These are phyloP conservation scores for Phytopythium kandeliae DNA, from an alignment of 352 stramenopile genomes.

Conservation along the genomic window DNA sequence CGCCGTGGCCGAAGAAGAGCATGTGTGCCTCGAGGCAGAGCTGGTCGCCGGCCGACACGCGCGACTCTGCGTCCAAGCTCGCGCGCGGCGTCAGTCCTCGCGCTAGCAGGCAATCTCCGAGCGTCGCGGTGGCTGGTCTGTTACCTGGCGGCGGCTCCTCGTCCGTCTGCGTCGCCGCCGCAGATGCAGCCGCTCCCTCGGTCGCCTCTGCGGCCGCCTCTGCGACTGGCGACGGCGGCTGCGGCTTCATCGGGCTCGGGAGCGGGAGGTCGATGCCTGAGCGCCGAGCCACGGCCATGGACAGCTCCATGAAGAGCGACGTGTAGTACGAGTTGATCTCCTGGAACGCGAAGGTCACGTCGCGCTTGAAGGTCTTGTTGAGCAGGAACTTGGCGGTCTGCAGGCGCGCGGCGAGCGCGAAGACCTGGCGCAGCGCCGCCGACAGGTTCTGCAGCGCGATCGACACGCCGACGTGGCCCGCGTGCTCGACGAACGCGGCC, in stretches of 20 bases:
- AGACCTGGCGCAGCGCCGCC: constrained; percentile 51
- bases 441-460: constrained; percentile 77
- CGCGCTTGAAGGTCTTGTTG: constrained; percentile 72
- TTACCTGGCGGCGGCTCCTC: not conserved
- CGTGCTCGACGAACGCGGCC: constrained; percentile 48
- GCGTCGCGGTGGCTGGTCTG: too few relatives aligned
- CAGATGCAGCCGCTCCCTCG: too few relatives aligned
- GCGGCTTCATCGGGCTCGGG: constrained; percentile 26
- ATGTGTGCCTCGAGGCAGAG: constrained; percentile 60
- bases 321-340: constrained; percentile 86
- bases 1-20: constrained; percentile 57
- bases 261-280: constrained; percentile 45
- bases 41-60: constrained; percentile 8
- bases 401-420: constrained; percentile 44
- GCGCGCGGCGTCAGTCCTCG: too few relatives aligned
- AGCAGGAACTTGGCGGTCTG: constrained; percentile 63
- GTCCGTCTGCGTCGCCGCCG: not conserved
- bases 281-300: constrained; percentile 54
- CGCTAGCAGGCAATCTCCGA: too few relatives aligned
- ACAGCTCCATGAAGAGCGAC: constrained; percentile 78
- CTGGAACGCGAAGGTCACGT: constrained; percentile 76
- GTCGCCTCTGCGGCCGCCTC: constrained; percentile 3
- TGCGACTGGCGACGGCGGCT: constrained; percentile 5
- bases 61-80: constrained; percentile 1
- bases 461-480: constrained; percentile 37